Evolutionary conservation across 202 grass and related monocot genomes (phyloP), one percentile per base, ranked within the genome.

Genomic region (Thinopyrum obtusiflorum): DNA sequence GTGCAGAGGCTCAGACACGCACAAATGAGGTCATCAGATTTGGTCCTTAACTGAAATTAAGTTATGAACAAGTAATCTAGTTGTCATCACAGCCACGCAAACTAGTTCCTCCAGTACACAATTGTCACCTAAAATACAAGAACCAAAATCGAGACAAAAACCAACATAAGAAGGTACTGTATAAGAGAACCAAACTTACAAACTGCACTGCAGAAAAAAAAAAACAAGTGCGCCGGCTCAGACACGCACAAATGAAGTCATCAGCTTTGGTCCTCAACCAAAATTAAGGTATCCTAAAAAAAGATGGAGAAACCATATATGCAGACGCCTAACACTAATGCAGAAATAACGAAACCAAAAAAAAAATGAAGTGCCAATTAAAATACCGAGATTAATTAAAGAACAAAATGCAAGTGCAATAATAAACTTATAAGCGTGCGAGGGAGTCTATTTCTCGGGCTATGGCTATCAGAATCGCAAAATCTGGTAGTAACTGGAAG

Each of bases 211-310:
- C 66, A 23, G 9, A n/a, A n/a, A n/a, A n/a, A 18, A 13, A 68
- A 6, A 82, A 47, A 18, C 18, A 68, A 11, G 15, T 63, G 29
- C n/a, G 15, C 77, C 21, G 80, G 90, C 88, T 95, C 90, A 91
- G 93, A 92, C 88, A 95, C 90, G 88, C 90, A 92, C 86, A 92
- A 92, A 92, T 90, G 74, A 85, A 66, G 72, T 95, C 93, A 89
- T 91, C 90, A 94, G 1, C 74, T 66, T 80, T 80, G 32, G 84
- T 60, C 78, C 90, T 76, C 76, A 85, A 83, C 25, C 53, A 23
- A 81, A 32, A 88, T 84, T 84, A 89, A 83, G 85, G 86, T 61
- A 46, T 46, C 42, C 42, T 46, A 2, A 20, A 2, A 68, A n/a
- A 21, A 39, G 15, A 76, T 13, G 9, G 49, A 23, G 20, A 59